Evolutionary conservation across 305 asterid species (phyloP).

Genomic region (Solanum hybrid): DNA sequence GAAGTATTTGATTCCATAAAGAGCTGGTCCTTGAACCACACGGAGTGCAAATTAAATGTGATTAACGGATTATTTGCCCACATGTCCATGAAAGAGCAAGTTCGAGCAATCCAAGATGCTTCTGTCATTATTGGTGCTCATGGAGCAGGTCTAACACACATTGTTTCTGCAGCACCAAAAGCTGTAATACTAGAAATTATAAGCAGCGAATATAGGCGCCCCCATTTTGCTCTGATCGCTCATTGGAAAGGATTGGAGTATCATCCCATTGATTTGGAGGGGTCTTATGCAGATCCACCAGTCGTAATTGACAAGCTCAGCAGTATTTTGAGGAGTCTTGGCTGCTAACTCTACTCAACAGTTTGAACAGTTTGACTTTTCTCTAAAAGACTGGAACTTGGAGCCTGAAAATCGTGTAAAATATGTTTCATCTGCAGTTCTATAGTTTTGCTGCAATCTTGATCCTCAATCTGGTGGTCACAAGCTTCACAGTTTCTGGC

Average conservation of each 20-base stretch:
- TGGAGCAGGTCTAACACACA: slow-evolving; percentile 94
- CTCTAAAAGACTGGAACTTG: not conserved
- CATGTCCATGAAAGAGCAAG: slow-evolving; percentile 95
- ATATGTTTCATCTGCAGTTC: not conserved
- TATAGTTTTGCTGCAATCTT: not conserved
- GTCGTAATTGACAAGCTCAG: slow-evolving; percentile 47
- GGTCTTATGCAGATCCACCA: slow-evolving; percentile 54
- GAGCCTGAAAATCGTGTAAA: not conserved
- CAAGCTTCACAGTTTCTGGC: not conserved
- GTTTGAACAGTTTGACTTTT: not conserved
- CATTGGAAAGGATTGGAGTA: slow-evolving; percentile 88
- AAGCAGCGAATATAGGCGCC: slow-evolving; percentile 66
- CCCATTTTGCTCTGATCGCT: slow-evolving; percentile 80
- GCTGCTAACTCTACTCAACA: slow-evolving; percentile 32
- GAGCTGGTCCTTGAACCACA: slow-evolving; percentile 48
- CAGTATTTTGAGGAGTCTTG: slow-evolving; percentile 43
- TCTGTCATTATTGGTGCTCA: slow-evolving; percentile 86
- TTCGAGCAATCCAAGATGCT: slow-evolving; percentile 82
- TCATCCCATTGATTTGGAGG: slow-evolving; percentile 51
- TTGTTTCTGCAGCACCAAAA: slow-evolving; percentile 53
- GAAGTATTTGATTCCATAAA: slow-evolving; percentile 56
- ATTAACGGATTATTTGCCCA: slow-evolving; percentile 88
- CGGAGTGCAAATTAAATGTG: slow-evolving; percentile 46
- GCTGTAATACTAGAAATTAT: slow-evolving; percentile 71
- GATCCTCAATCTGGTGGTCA: not conserved